Base-by-base conservation (phyloP, 345 rosid genomes). In the Eucalyptus viminalis region DNA sequence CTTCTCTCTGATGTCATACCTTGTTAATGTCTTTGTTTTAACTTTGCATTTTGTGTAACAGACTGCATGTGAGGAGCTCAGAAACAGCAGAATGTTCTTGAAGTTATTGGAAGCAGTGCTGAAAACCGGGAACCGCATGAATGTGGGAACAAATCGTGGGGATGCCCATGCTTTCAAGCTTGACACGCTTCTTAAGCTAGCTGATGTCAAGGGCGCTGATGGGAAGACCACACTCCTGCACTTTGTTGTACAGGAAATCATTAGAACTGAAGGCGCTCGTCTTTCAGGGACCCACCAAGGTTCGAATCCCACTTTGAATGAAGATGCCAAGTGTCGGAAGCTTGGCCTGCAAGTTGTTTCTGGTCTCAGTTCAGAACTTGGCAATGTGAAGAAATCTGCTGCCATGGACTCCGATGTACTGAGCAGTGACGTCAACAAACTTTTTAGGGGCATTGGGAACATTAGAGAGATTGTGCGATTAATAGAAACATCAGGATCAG, bases 101-200 rank as follows among this genome's bases (percentile, higher is more conserved):
- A 98, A 97, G 92, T 98, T 98, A 53, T 88, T 98, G 14, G 99
- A 98, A 93, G 99, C 99, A 69, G 99, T 98, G 47, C 96, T 98
- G 88, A 98, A 97, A 93, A 98, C 99, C 8, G 99, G 99, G 87
- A 98, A 98, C 94, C 97, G 99, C 53, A 98, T 98, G 99, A 98
- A 98, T 76, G 97, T 97, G 62, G 99, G 99, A 76, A 98, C 99
- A 56, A 97, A 98, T 91, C 98, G 99, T 25, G 99, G 99, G 6
- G 99, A 96, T 91, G 99, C 99, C 29, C 99, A 93, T 37, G 99
- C 99, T 14, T 98, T 98, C 92, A 98, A 98, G 95, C 99, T 98
- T 8, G 99, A 98, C 89, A 98, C 99, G 1, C 98, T 98, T 15
- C 97, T 98, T 89, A 98, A 98, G 95, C 99, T 98, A 10, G 97